Base-by-base conservation (phyloP, 2,329 filamentous ascomycete species). In the Waltergamsia citrina region DNA sequence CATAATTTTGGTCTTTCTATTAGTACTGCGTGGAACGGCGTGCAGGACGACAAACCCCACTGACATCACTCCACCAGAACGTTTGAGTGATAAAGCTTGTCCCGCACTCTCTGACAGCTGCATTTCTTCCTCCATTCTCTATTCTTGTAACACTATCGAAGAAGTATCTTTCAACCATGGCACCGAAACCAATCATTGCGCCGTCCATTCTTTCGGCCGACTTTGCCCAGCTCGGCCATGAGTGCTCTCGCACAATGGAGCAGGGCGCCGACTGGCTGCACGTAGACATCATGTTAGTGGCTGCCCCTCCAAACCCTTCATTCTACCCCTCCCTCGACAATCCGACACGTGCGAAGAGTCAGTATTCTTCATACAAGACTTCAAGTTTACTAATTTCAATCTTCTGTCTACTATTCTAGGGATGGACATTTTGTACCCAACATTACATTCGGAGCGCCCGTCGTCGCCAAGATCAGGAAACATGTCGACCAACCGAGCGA, bases 351-450 rank as follows among this genome's bases (percentile, higher is more conserved):
- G n/a, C n/a, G n/a, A n/a, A n/a, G n/a, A n/a, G n/a, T n/a, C n/a
- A n/a, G n/a, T n/a, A n/a, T n/a, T n/a, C n/a, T n/a, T n/a, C n/a
- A n/a, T n/a, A n/a, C n/a, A n/a, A n/a, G n/a, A n/a, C n/a, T n/a
- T n/a, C n/a, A n/a, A n/a, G n/a, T n/a, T n/a, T n/a, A n/a, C n/a
- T n/a, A n/a, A n/a, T n/a, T n/a, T n/a, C n/a, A n/a, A n/a, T n/a
- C n/a, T n/a, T n/a, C n/a, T n/a, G n/a, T n/a, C n/a, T n/a, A n/a
- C n/a, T n/a, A n/a, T n/a, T n/a, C 6, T 45, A 87, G 93, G 90
- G 92, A 98, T 59, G 92, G 92, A 37, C 92, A 98, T 58, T 98
- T 98, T 53, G 92, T 98, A 27, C 92, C 92, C 34, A 98, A 98
- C 65, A 87, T 98, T 60, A 96, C 92, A 31, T 95, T 96, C 53